Percentiles rank a stretch among this genome's conserved stretches.
Evolutionary conservation across 306 rosid genomes (phyloP).

Genomic region (Vicia villosa): DNA sequence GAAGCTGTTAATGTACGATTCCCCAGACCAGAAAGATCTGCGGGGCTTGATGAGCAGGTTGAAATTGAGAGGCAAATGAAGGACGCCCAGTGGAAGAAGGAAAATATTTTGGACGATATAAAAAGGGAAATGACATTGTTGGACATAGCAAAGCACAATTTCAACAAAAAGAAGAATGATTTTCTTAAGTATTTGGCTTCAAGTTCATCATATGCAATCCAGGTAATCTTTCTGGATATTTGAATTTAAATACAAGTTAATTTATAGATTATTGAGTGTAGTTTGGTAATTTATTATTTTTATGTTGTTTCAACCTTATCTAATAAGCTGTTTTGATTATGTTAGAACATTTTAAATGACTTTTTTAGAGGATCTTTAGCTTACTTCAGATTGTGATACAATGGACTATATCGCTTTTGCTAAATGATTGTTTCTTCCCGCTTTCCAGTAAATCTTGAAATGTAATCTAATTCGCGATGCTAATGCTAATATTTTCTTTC

Average conservation of each 20-base stretch:
- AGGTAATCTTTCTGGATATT: constrained; percentile 55
- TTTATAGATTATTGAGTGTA: constrained; percentile 20
- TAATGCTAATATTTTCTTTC: constrained; percentile 21
- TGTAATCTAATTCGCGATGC: constrained; percentile 12
- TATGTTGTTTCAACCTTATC: constrained; percentile 8
- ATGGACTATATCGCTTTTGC: no score
- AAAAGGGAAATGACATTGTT: constrained; percentile 60
- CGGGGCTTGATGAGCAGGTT: constrained; percentile 41
- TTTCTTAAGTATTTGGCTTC: constrained; percentile 70
- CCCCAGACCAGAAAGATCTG: constrained; percentile 51
- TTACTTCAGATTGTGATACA: no score
- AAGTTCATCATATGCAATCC: constrained; percentile 72
- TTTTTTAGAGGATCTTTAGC: no score
- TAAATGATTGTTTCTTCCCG: neutral
- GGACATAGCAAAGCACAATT: constrained; percentile 63
- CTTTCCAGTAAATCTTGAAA: constrained; percentile 16
- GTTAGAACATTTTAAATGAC: no score
- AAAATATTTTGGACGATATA: constrained; percentile 63
- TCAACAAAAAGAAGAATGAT: constrained; percentile 68
- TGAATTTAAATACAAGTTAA: constrained; percentile 5
- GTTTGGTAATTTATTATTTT: neutral
- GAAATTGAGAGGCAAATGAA: constrained; percentile 64
- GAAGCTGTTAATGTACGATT: constrained; percentile 74
- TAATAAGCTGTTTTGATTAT: neutral
- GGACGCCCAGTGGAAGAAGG: constrained; percentile 63